Conservation (phyloP, 768 basidiomycete species). For the Boletus vermiculosoides region DNA sequence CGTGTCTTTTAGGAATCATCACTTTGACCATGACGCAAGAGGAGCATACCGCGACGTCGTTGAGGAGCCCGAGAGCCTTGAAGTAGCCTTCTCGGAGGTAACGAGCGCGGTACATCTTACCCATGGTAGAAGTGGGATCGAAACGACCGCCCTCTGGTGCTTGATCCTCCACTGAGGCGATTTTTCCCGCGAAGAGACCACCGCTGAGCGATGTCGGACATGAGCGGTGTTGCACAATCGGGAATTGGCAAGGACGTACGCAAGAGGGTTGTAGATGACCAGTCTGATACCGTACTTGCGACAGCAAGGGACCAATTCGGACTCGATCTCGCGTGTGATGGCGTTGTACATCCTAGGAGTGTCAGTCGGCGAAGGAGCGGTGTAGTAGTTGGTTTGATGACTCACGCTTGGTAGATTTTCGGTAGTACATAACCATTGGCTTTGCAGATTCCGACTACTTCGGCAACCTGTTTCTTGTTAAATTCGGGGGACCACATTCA, state of each 20-base stretch:
- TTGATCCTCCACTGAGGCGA: slow-evolving; percentile 34
- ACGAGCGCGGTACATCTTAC: slow-evolving; percentile 45
- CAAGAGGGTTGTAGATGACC: slow-evolving; percentile 57
- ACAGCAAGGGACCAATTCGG: slow-evolving; percentile 54
- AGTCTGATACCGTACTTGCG: slow-evolving; percentile 57
- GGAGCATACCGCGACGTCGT: slow-evolving; percentile 39
- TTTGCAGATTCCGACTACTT: slow-evolving; percentile 56
- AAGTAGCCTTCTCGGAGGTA: slow-evolving; percentile 45
- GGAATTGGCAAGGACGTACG: slow-evolving; percentile 27
- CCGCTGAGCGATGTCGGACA: background rate
- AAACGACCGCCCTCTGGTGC: slow-evolving; percentile 42
- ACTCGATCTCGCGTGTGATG: slow-evolving; percentile 46
- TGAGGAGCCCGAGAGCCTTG: slow-evolving; percentile 41
- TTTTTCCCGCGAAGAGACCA: slow-evolving; percentile 43
- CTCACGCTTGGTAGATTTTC: slow-evolving; percentile 54
- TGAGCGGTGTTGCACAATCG: background rate
- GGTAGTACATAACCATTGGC: slow-evolving; percentile 54
- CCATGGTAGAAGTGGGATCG: slow-evolving; percentile 37
- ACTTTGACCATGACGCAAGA: background rate
- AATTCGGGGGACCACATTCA: background rate
- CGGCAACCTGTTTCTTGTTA: slow-evolving; percentile 44
- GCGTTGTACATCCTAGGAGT: slow-evolving; percentile 44
- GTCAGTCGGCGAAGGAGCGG: background rate
- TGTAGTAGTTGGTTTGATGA: background rate
- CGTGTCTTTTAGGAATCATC: background rate